These are phyloP conservation scores for Ballota nigra DNA, from an alignment of 257 asterid species.

Conservation along the genomic window DNA sequence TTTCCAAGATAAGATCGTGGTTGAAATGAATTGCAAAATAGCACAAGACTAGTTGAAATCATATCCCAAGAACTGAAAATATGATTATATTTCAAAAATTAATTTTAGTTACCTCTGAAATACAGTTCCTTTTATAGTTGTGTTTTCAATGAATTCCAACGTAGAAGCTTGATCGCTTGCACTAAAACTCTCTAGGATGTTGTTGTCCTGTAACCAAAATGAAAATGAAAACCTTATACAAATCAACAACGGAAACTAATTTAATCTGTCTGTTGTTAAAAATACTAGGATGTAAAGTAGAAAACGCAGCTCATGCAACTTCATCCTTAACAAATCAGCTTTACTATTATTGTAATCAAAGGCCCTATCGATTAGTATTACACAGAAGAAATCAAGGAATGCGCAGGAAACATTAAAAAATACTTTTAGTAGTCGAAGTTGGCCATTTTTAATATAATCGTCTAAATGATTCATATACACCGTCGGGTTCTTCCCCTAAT, in stretches of 20 bases:
- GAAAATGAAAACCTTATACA: not conserved
- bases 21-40: not conserved
- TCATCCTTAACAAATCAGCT: constrained; percentile 10
- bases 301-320: not conserved
- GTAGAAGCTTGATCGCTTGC: constrained; percentile 82
- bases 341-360: not conserved
- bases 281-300: not conserved
- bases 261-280: not conserved
- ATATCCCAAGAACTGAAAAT: not conserved
- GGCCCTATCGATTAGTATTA: no score
- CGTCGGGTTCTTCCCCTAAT: no score
- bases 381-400: no score
- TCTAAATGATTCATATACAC: not conserved
- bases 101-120: constrained; percentile 57
- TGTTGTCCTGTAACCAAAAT: constrained; percentile 49
- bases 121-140: constrained; percentile 53
- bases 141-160: constrained; percentile 52
- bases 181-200: constrained; percentile 70
- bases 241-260: constrained; percentile 21
- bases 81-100: not conserved
- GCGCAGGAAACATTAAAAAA: not conserved
- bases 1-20: not conserved
- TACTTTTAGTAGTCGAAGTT: not conserved
- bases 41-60: not conserved
- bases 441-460: not conserved